Conservation (phyloP, 352 stramenopile genomes). For the Elongisporangium undulatum region DNA sequence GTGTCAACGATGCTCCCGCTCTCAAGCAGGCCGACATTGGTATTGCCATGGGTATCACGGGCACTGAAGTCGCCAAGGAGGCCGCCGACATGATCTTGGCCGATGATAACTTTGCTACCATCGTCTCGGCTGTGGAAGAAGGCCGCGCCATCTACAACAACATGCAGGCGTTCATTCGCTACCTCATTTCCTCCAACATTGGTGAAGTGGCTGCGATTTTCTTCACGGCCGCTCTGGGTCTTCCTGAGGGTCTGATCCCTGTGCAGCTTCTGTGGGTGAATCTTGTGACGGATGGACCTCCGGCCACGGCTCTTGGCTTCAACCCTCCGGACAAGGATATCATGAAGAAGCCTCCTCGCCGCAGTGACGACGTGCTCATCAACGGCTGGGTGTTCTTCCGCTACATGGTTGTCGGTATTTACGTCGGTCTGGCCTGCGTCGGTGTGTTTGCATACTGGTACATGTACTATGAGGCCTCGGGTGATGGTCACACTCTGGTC, state of each 20-base stretch:
- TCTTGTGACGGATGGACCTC: conserved; percentile 98
- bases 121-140: conserved; percentile 91
- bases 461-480: conserved; percentile 88
- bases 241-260: conserved; percentile 97
- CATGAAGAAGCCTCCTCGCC: conserved; percentile 95
- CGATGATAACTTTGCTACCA: conserved; percentile 99
- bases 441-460: conserved; percentile 94
- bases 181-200: conserved; percentile 99
- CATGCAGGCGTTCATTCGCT: conserved; percentile 99
- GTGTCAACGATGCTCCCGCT: conserved; percentile 98
- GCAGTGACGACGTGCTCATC: conserved; percentile 96
- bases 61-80: conserved; percentile 98
- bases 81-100: conserved; percentile 97
- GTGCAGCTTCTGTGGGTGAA: conserved; percentile 99
- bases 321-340: conserved; percentile 98
- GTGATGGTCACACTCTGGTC: conserved; percentile 90
- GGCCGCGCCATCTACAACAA: conserved; percentile 92
- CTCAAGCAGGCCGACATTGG: conserved; percentile 98
- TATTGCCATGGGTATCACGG: conserved; percentile 98
- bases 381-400: conserved; percentile 97
- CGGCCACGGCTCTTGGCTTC: conserved; percentile 97
- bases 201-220: conserved; percentile 99
- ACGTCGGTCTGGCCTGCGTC: conserved; percentile 90
- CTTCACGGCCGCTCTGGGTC: conserved; percentile 93
- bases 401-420: conserved; percentile 96